A percentile compares a stretch with the other conserved stretches of the same genome.
Evolutionary conservation across 2,329 filamentous ascomycete genomes (phyloP).

Genomic region (Paecilomyces formosus): DNA sequence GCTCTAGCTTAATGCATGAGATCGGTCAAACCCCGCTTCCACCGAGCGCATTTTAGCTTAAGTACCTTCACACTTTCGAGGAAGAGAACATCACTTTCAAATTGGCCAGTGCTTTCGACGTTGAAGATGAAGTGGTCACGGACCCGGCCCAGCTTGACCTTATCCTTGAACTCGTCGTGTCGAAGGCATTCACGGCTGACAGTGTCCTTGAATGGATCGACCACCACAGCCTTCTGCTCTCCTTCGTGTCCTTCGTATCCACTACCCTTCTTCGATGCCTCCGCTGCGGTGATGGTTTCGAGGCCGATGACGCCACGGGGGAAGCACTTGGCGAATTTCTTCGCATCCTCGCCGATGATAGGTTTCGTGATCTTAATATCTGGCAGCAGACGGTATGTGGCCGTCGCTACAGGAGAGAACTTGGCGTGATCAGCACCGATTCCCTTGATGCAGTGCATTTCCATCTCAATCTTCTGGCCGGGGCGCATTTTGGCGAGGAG

Average conservation of each 20-base stretch:
- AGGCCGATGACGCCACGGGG: conserved; percentile 78
- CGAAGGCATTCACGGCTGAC: conserved; percentile 88
- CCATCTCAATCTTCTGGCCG: conserved; percentile 75
- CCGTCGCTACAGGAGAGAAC: conserved; percentile 92
- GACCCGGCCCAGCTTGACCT: conserved; percentile 84
- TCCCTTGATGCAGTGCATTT: conserved; percentile 92
- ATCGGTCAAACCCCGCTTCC: conserved; percentile 39
- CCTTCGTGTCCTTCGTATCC: conserved; percentile 69
- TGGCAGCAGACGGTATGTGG: conserved; percentile 84
- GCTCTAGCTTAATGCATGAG: conserved; percentile 27
- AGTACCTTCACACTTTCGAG: conserved; percentile 78
- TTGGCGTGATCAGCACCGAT: conserved; percentile 92
- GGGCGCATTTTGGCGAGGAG: conserved; percentile 90
- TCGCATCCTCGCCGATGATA: conserved; percentile 77
- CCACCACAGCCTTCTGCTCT: conserved; percentile 79
- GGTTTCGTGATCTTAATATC: conserved; percentile 76
- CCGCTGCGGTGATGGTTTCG: conserved; percentile 61
- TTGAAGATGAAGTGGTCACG: conserved; percentile 97
- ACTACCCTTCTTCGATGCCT: conserved; percentile 53
- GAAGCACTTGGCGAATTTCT: conserved; percentile 87
- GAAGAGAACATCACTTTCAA: conserved; percentile 89
- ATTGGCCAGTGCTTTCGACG: conserved; percentile 91
- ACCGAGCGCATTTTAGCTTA: conserved; percentile 66
- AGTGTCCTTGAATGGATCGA: conserved; percentile 85
- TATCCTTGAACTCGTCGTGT: conserved; percentile 87